These are phyloP conservation scores for Penicillium turbatum DNA, from an alignment of 495 filamentous ascomycete genomes.

Conservation along the genomic window DNA sequence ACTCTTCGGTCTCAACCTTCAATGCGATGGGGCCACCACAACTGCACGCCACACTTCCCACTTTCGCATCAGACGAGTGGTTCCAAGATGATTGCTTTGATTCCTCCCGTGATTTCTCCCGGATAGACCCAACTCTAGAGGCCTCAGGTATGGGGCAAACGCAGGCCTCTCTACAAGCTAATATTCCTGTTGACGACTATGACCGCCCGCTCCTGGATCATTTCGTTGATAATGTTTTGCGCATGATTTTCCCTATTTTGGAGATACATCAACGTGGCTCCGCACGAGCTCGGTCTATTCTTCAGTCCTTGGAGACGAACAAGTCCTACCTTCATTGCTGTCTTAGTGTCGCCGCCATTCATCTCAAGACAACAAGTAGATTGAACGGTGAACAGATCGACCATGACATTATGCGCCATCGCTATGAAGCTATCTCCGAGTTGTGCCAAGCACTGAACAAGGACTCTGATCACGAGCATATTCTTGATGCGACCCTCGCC, in stretches of 20 bases:
- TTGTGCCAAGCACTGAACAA: conserved; percentile 77
- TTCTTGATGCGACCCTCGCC: conserved; percentile 88
- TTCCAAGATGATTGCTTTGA: conserved; percentile 66
- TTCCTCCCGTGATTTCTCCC: conserved; percentile 11
- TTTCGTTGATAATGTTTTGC: conserved; percentile 83
- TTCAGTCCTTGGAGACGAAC: conserved; percentile 83
- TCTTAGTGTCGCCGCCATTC: conserved; percentile 90
- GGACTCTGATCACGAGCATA: conserved; percentile 79
- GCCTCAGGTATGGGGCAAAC: conserved; percentile 20
- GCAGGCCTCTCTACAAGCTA: conserved; percentile 52
- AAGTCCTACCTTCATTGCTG: conserved; percentile 94
- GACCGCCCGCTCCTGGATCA: conserved; percentile 86
- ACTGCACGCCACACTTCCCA: conserved; percentile 56
- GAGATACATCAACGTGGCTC: conserved; percentile 82
- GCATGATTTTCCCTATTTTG: conserved; percentile 84
- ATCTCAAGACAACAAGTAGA: conserved; percentile 74
- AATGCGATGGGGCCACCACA: conserved; percentile 79
- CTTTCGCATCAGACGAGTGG: conserved; percentile 71
- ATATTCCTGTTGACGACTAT: conserved; percentile 82
- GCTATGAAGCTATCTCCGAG: conserved; percentile 80
- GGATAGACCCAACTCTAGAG: conserved; percentile 30
- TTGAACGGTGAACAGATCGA: conserved; percentile 73
- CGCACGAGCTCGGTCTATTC: conserved; percentile 70
- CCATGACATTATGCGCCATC: conserved; percentile 89
- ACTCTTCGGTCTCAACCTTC: conserved; percentile 83